Evolutionary conservation across 345 rosid species (phyloP).

Genomic region (Syzygium grande): DNA sequence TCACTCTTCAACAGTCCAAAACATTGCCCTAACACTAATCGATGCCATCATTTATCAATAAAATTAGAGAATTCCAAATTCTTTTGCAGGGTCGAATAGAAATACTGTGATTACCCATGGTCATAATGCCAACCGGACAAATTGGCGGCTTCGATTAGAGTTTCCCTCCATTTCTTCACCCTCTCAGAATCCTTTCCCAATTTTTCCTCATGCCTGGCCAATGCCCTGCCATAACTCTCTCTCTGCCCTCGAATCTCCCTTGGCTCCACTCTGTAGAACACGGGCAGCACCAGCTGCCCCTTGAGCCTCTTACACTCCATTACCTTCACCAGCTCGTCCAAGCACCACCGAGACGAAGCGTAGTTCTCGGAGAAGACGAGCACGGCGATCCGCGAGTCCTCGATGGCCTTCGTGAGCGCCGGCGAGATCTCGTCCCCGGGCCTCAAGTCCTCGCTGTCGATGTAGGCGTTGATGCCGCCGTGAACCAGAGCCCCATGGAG

Average conservation of each 20-base stretch:
- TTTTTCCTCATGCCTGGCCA: not conserved
- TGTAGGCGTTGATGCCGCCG: not conserved
- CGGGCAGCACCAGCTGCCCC: not conserved
- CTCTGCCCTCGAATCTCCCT: not conserved
- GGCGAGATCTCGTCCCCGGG: not conserved
- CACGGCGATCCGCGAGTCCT: not conserved
- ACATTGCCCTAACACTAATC: not conserved
- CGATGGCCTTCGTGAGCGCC: not conserved
- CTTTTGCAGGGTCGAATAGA: not conserved
- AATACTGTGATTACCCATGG: not conserved
- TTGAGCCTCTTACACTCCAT: not conserved
- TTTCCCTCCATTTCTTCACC: conserved; percentile 5
- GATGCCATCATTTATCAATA: not conserved
- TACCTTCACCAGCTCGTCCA: conserved; percentile 1
- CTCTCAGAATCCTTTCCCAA: not conserved
- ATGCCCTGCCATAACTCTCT: not conserved
- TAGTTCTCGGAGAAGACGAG: conserved; percentile 1
- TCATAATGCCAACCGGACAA: not conserved
- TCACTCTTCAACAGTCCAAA: not conserved
- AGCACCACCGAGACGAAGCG: conserved; percentile 4
- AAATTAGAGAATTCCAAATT: not conserved
- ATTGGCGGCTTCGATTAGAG: not conserved
- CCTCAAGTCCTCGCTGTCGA: not conserved
- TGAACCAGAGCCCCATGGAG: not conserved
- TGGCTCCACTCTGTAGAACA: conserved; percentile 2